These are phyloP conservation scores for Phytopythium ostracodes DNA, from an alignment of 352 stramenopile genomes.

Conservation along the genomic window DNA sequence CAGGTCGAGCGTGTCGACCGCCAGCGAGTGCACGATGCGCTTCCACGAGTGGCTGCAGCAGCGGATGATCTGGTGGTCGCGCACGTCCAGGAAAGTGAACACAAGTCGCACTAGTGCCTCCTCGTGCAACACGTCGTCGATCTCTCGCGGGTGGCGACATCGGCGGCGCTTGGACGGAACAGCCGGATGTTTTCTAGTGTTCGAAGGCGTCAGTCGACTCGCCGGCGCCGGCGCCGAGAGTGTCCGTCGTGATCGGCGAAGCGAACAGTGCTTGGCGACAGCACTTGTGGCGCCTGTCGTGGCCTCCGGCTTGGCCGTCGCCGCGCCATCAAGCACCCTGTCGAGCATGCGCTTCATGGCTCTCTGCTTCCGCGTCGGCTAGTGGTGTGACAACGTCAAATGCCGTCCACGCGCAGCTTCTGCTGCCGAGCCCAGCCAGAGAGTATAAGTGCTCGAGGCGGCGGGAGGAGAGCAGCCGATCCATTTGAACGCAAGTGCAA, in stretches of 20 bases:
- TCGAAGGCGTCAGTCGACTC: background rate
- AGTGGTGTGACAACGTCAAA: constrained; percentile 4
- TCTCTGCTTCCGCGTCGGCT: background rate
- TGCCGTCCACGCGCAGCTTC: background rate
- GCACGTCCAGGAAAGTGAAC: constrained; percentile 68
- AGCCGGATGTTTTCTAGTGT: background rate
- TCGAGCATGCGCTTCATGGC: constrained; percentile 13
- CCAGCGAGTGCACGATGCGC: constrained; percentile 60
- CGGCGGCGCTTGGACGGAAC: background rate
- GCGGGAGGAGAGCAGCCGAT: constrained; percentile 1
- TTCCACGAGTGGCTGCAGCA: constrained; percentile 54
- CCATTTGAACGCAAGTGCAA: background rate
- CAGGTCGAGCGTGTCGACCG: constrained; percentile 63
- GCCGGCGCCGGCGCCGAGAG: background rate
- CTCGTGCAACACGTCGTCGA: constrained; percentile 44
- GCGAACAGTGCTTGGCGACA: background rate
- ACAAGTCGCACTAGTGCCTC: constrained; percentile 57
- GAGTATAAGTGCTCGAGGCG: constrained; percentile 4
- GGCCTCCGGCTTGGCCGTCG: constrained; percentile 5
- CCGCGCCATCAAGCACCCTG: background rate
- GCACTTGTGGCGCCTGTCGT: background rate
- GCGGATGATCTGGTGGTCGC: constrained; percentile 68
- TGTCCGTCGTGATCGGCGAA: background rate
- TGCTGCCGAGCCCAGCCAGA: background rate
- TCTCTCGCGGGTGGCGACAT: constrained; percentile 16